Evolutionary conservation across 345 rosid genomes (phyloP), one percentile per base, ranked within the genome.

Genomic region (Linum tenue): DNA sequence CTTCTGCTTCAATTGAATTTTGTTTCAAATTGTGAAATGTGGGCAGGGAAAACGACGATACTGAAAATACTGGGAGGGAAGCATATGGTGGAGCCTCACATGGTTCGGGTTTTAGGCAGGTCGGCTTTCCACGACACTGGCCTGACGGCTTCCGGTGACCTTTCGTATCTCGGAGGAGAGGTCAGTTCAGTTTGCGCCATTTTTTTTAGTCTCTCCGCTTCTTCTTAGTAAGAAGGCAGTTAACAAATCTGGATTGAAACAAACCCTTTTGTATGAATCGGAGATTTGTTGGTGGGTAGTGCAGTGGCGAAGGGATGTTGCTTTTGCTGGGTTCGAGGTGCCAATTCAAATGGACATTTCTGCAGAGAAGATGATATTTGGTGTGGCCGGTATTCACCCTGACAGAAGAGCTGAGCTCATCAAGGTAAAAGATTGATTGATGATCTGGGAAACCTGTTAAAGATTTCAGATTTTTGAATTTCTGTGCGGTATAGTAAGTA

Each of bases 271-370:
- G 3, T 37, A 16, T 37, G 5, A 7, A 64, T 70, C 59, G 39
- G 38, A 15, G 36, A 55, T 70, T 60, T 39, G 44, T 36, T 72
- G 31, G 60, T 65, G 65, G 44, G 37, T 72, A n/a, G 60, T 65
- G 65, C 83, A 90, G 96, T 94, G 99, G 97, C 85, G 92, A 71
- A 89, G 96, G 67, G 99, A 94, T 65, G 92, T 94, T 57, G 99
- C 97, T 37, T 94, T 88, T 79, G 95, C 97, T 1, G 99, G 99
- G 57, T 94, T 90, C 66, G 99, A 94, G 4, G 95, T 90, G 69
- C 91, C 99, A 9, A 90, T 94, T 39, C 99, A 90, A 78, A 88
- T 90, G 97, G 99, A 94, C 64, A 72, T 90, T 65, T 88, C 96
- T 0, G 96, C 92, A 0, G 86, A 94, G 80, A 94, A 94, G 64